phyloP scores from a whole-genome alignment of 306 rosid genomes.

The Cyclanthera cordifolia region DNA sequence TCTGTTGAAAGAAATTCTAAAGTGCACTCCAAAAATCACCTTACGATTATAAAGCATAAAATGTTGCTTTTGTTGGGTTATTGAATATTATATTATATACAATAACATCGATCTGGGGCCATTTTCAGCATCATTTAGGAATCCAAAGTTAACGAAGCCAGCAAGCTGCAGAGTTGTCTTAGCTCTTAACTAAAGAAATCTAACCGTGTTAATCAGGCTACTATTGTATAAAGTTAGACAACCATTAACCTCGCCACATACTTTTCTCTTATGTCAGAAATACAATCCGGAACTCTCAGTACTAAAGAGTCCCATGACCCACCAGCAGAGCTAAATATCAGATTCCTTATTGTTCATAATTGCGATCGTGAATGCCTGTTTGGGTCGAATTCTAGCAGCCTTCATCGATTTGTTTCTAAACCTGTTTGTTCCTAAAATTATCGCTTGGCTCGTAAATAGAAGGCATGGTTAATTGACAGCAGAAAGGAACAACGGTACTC shows the following conservation, averaged over 20 bases:
- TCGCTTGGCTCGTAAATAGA: not conserved
- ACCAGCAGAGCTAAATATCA: not conserved
- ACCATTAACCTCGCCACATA: not conserved
- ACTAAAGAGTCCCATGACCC: not conserved
- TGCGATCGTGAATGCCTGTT: not conserved
- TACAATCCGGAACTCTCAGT: not conserved
- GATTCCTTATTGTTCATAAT: not conserved
- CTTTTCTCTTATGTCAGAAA: not conserved
- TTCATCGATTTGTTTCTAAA: not conserved
- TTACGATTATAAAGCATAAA: not conserved
- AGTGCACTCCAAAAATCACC: constrained; percentile 9
- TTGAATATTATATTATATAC: not conserved
- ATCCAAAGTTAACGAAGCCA: constrained; percentile 6
- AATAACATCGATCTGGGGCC: not conserved
- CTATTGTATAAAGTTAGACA: not conserved
- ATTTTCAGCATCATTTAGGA: not conserved
- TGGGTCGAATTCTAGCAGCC: not conserved
- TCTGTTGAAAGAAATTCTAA: constrained; percentile 9
- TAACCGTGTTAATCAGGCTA: not conserved
- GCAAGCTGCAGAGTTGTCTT: constrained; percentile 6
- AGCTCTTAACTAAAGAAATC: not conserved
- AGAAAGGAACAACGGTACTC: not conserved
- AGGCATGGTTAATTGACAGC: not conserved
- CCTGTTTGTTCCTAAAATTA: not conserved
- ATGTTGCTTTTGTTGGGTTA: constrained; percentile 4